Evolutionary conservation across 225 moss, liverwort and hornwort genomes (phyloP), one percentile per base, ranked within the genome.

Genomic region (Bryum argenteum): DNA sequence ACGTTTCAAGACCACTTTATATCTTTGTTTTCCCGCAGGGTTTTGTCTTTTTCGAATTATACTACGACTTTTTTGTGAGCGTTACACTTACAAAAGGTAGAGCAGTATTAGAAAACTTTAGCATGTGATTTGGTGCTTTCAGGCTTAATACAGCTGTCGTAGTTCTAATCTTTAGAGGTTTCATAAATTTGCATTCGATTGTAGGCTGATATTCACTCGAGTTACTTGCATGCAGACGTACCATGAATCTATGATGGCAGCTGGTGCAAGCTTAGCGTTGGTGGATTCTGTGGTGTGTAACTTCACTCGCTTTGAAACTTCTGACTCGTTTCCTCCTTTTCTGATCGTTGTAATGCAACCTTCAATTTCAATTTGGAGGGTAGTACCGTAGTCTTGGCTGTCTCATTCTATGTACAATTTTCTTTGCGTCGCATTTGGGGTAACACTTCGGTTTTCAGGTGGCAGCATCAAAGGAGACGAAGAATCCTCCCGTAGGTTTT

Each of bases 211-310:
- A 16, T 61, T 9, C 55, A 21, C 58, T 53, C n/a, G 59, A 62
- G 47, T 79, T 69, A 42, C 19, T 71, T 47, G 16, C 33, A 7
- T 76, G 12, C 88, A 92, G 91, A 96, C 93, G 8, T 96, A 96
- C 70, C 57, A 89, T 58, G 96, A 96, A 62, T 90, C 96, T 40
- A 91, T 96, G 91, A 75, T 91, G 79, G 96, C 91, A 75, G 96
- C 96, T 80, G 96, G 96, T 58, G 86, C 91, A 58, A 90, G 96
- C 82, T 83, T 96, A 56, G 93, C 89, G 55, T 82, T 96, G 67
- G 80, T 96, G 61, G 91, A 96, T 82, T 90, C 91, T 74, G 93
- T 96, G 89, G 91, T 92, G 69, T 70, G 82, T 75, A 45, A 65
- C 18, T 54, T 58, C 47, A 22, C 57, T 61, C 13, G 61, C 54